A percentile compares a stretch with the other conserved stretches of the same genome.
phyloP scores from a whole-genome alignment of 768 basidiomycete species.

The Rhizopogon vulgaris region DNA sequence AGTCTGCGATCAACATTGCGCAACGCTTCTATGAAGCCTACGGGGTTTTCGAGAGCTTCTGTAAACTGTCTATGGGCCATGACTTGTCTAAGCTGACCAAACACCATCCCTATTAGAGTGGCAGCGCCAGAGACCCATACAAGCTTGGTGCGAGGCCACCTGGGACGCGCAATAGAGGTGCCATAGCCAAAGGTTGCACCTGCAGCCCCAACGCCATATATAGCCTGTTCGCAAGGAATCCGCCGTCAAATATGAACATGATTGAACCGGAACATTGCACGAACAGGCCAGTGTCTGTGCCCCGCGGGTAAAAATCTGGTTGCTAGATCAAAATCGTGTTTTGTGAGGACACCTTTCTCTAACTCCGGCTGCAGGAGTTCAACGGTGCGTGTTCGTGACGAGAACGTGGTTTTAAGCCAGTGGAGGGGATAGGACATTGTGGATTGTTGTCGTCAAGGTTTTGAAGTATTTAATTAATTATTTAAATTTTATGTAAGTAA shows the following conservation, averaged over 20 bases:
- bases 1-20: constrained; percentile 24
- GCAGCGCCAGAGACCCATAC: constrained; percentile 18
- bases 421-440: constrained; percentile 25
- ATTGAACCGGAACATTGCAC: constrained; percentile 13
- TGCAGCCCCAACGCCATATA: constrained; percentile 17
- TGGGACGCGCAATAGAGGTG: constrained; percentile 20
- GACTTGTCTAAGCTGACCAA: constrained; percentile 26
- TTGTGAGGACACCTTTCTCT: constrained; percentile 20
- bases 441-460: not conserved
- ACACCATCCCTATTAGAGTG: constrained; percentile 24
- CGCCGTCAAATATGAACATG: constrained; percentile 1
- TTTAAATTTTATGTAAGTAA: not conserved
- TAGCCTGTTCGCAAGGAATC: constrained; percentile 9
- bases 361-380: constrained; percentile 27
- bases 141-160: constrained; percentile 20
- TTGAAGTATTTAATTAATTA: not conserved
- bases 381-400: constrained; percentile 26
- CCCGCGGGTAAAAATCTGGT: constrained; percentile 45
- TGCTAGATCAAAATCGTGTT: constrained; percentile 52
- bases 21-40: constrained; percentile 25
- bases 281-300: constrained; percentile 40
- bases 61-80: constrained; percentile 23
- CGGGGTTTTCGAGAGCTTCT: constrained; percentile 24
- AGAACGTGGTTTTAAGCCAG: constrained; percentile 42
- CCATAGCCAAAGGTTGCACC: constrained; percentile 22